Evolutionary conservation across 2,329 filamentous ascomycete genomes (phyloP), one percentile per base, ranked within the genome.

Genomic region (Pseudogymnoascus sp.): DNA sequence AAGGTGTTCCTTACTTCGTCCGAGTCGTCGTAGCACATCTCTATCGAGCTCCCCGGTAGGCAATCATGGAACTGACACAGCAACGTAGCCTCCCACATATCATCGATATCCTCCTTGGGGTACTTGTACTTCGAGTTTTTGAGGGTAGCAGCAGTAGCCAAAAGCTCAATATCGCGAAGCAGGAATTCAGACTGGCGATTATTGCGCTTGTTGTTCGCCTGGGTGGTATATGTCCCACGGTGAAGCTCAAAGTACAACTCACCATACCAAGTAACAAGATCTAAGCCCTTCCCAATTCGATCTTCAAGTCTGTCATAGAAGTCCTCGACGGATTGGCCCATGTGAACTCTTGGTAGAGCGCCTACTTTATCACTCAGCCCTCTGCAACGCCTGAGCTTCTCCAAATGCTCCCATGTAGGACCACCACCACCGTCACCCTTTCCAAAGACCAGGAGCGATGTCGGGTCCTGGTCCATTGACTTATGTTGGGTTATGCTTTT

Each of bases 41-140:
- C 92, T 68, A 99, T 97, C 34, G 86, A 90, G 71, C 91, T 97
- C 61, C 94, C 94, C 0, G 94, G 94, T 59, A 99, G 80, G 72
- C 94, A 97, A 72, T 99, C 94, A 66, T 99, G 94, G 79, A 99
- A 99, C 70, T 99, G 94, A 67, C 93, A 97, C 25, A 97, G 83
- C 22, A 97, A 80, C 2, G 93, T 88, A 61, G 83, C 81, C 77
- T 97, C 93, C 94, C 94, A 99, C 86, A 99, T 95, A 62, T 88
- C 82, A 70, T 99, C 94, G 61, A 99, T 87, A n/a, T 94, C 85
- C 71, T 89, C 84, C 75, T 96, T 97, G 8, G 94, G 94, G 71
- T 97, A 99, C 70, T 88, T 88, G 77, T 96, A 97, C 1, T 78
- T 78, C 30, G 79, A 78, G 64, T 86, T 78, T 67, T 85, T 84